These are phyloP conservation scores for Aaosphaeria pasadenensis DNA, from an alignment of 2,329 filamentous ascomycete species.

Conservation along the genomic window DNA sequence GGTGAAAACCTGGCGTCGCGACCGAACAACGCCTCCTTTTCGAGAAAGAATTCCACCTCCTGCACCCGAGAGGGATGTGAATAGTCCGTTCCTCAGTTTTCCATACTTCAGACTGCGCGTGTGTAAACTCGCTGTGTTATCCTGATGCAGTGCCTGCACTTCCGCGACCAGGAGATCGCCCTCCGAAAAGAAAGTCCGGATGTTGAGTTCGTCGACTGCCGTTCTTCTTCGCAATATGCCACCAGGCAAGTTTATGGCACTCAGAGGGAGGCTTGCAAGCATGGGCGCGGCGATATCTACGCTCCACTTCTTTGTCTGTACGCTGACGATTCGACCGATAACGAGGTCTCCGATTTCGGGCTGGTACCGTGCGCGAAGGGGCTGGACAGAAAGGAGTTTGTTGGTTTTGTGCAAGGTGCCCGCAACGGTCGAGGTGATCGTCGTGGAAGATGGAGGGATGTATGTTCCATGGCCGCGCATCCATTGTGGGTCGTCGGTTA, in stretches of 20 bases:
- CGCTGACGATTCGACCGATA: conserved; percentile 88
- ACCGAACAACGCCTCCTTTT: conserved; percentile 74
- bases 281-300: conserved; percentile 89
- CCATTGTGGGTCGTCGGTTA: conserved; percentile 93
- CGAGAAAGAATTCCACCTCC: conserved; percentile 57
- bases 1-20: conserved; percentile 85
- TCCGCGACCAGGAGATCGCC: conserved; percentile 93
- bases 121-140: conserved; percentile 84
- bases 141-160: conserved; percentile 83
- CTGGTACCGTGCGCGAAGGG: conserved; percentile 86
- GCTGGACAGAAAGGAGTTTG: conserved; percentile 89
- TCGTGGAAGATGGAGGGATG: conserved; percentile 57
- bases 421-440: conserved; percentile 86
- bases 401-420: conserved; percentile 91
- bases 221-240: conserved; percentile 89
- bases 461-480: conserved; percentile 98
- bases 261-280: conserved; percentile 80
- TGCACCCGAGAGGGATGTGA: conserved; percentile 75
- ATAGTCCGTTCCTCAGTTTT: conserved; percentile 90
- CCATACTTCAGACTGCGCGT: conserved; percentile 90
- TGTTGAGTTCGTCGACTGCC: conserved; percentile 94
- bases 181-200: conserved; percentile 94
- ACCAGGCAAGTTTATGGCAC: conserved; percentile 89
- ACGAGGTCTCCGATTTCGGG: conserved; percentile 96
- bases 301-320: conserved; percentile 91